Percentiles rank a stretch among this genome's conserved stretches.
These are phyloP conservation scores for Rosa lucieae DNA, from an alignment of 306 rosid species.

Conservation along the genomic window DNA sequence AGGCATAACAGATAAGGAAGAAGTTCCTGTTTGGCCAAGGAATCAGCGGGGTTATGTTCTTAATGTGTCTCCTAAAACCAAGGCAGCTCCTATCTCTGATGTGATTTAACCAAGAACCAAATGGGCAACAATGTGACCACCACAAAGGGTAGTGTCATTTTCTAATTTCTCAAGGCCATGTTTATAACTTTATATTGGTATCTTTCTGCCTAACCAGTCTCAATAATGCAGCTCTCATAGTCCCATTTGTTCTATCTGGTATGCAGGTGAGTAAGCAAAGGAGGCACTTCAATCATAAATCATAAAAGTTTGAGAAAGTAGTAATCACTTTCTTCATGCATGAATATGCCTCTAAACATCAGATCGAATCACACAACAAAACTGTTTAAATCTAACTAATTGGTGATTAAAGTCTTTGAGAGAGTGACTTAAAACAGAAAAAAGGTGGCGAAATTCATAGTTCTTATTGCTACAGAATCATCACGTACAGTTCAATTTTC, in stretches of 20 bases:
- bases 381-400: neutral
- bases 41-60: slow-evolving; percentile 36
- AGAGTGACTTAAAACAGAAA: slow-evolving; percentile 1
- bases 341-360: slow-evolving; percentile 39
- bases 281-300: slow-evolving; percentile 23
- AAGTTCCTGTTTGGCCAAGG: slow-evolving; percentile 33
- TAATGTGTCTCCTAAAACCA: slow-evolving; percentile 42
- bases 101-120: slow-evolving; percentile 49
- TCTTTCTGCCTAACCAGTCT: slow-evolving; percentile 38
- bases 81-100: slow-evolving; percentile 44
- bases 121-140: slow-evolving; percentile 65
- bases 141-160: slow-evolving; percentile 49
- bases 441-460: neutral
- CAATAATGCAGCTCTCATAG: slow-evolving; percentile 51
- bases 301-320: slow-evolving; percentile 25
- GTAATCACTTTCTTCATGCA: slow-evolving; percentile 37
- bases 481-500: slow-evolving; percentile 19
- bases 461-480: neutral
- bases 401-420: neutral
- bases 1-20: slow-evolving; percentile 13
- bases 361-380: neutral
- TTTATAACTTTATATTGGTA: neutral
- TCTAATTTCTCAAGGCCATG: slow-evolving; percentile 24
- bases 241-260: slow-evolving; percentile 27
- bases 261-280: slow-evolving; percentile 6